Conservation (phyloP, 129 eudicot species). For the Gnaphalium uliginosum region DNA sequence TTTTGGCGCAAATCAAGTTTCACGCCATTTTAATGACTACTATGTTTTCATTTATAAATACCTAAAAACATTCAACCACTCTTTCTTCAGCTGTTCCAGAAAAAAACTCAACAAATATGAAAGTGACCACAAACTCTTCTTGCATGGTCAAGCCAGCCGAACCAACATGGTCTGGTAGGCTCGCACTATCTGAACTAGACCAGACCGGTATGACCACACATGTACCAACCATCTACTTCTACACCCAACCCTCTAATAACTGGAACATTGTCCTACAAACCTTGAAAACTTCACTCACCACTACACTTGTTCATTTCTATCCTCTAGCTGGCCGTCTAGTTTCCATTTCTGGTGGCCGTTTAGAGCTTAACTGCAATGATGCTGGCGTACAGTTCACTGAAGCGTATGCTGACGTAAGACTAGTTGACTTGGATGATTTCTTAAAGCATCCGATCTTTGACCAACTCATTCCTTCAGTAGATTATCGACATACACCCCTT, state of each 20-base stretch:
- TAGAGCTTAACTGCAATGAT: conserved; percentile 57
- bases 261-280: conserved; percentile 32
- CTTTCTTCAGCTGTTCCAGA: conserved; percentile 13
- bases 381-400: conserved; percentile 49
- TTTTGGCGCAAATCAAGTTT: conserved; percentile 30
- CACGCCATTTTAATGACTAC: conserved; percentile 32
- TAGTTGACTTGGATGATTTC: conserved; percentile 53
- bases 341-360: conserved; percentile 42
- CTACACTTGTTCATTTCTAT: conserved; percentile 52
- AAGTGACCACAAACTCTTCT: conserved; percentile 35
- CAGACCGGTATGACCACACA: conserved; percentile 48
- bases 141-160: conserved; percentile 50
- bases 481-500: conserved; percentile 42
- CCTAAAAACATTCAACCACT: conserved; percentile 8
- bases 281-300: conserved; percentile 49
- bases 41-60: conserved; percentile 24
- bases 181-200: conserved; percentile 53
- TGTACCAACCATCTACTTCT: conserved; percentile 53
- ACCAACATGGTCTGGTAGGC: conserved; percentile 47
- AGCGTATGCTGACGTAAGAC: conserved; percentile 37
- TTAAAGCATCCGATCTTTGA: conserved; percentile 28
- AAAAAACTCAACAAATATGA: conserved; percentile 35
- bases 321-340: conserved; percentile 64
- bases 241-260: conserved; percentile 21
- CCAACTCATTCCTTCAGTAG: conserved; percentile 47